Evolutionary conservation across 2,329 filamentous ascomycete species (phyloP), one percentile per base, ranked within the genome.

Genomic region (Coleophoma cylindrospora): DNA sequence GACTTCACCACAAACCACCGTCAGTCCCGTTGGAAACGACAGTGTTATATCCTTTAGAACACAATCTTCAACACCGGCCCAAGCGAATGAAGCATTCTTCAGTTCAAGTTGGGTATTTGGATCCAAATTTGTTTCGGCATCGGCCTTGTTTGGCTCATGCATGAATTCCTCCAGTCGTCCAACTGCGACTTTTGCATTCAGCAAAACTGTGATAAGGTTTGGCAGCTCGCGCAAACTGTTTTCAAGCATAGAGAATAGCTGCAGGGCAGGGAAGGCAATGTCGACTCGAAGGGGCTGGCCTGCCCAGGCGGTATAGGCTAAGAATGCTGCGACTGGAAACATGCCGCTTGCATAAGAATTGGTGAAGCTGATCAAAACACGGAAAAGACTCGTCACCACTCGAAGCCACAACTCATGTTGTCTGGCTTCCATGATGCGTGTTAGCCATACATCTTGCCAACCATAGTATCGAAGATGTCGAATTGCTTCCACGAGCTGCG

Each of bases 131-230:
- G 50, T 70, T 14, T 76, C 69, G 15, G 66, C 65, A 27, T 78
- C 74, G 32, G 81, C 78, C 58, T 90, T 89, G 61, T 96, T 83
- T 0, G 89, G 89, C 66, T 96, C 91, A 1, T 74, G 72, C 89
- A 96, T 95, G 69, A 95, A 96, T 19, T 80, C 77, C 60, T 95
- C 87, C 17, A 96, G 89, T 56, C 91, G 84, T 9, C 80, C 81
- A 54, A 95, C 81, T 0, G 91, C 87, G 15, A 96, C 85, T n/a
- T 80, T 84, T 0, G 90, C 88, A 60, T 95, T 95, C 56, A 95
- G 77, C 4, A 92, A 70, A 0, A 86, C 80, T 0, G 87, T 90
- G 40, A 95, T 83, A 10, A 95, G 71, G 32, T 80, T 74, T 2
- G 91, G 91, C 0, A 95, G 70, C 47, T 91, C 86, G 49, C 84